Conservation (phyloP, 257 asterid genomes). For the Catharanthus roseus region DNA sequence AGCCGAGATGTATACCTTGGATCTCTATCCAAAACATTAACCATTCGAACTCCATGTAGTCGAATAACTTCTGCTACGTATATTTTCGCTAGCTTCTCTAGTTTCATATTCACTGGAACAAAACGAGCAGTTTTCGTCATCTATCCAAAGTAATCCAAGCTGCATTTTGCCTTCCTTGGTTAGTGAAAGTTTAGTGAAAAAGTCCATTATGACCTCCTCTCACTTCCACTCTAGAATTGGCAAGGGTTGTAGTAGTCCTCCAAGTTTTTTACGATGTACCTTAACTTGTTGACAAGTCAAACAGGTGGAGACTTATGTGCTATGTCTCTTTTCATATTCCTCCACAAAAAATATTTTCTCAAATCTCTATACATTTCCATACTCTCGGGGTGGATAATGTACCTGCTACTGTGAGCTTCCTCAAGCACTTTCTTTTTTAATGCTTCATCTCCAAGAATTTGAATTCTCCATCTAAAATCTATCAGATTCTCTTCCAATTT, state of each 20-base stretch:
- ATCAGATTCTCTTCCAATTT: no score
- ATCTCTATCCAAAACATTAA: no score
- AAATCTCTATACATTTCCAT: no score
- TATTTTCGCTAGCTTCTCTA: not conserved
- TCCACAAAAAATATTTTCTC: no score
- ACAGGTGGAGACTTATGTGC: not conserved
- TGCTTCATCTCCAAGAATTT: not conserved
- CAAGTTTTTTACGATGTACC: not conserved
- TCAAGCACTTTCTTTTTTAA: not conserved
- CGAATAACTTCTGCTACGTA: not conserved
- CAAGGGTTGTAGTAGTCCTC: not conserved
- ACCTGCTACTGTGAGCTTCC: no score
- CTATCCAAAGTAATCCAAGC: no score
- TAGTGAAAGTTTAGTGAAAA: not conserved
- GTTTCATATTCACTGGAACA: no score
- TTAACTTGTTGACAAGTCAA: constrained; percentile 9
- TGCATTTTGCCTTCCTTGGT: not conserved
- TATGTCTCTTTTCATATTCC: constrained; percentile 5
- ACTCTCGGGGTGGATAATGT: no score
- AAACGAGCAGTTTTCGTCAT: not conserved
- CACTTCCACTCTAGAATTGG: no score
- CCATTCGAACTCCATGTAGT: not conserved
- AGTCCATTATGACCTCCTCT: not conserved
- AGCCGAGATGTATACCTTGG: no score
- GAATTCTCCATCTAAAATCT: not conserved